A percentile compares a stretch with the other conserved stretches of the same genome.
Conservation (phyloP, 345 rosid genomes). For the Arabidopsis thaliana region DNA sequence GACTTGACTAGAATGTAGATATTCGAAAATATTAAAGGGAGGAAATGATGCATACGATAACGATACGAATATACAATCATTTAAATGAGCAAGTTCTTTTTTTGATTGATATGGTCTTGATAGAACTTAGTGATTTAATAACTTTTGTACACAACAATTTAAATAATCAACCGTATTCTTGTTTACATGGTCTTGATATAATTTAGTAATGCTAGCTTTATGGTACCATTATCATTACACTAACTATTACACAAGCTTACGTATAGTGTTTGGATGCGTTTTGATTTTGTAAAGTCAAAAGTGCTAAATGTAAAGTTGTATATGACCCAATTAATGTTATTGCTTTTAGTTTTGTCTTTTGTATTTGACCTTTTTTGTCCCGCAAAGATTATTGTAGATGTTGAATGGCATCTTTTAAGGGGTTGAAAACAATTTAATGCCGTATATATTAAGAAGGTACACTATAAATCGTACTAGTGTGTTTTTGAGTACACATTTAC, state of each 20-base stretch:
- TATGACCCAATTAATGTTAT: slow-evolving; percentile 16
- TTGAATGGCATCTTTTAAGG: neutral
- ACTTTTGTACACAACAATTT: neutral
- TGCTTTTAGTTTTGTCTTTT: slow-evolving; percentile 23
- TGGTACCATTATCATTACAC: neutral
- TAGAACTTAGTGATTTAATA: slow-evolving; percentile 3
- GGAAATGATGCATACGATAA: neutral
- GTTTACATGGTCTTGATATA: neutral
- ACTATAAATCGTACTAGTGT: neutral
- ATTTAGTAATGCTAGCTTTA: neutral
- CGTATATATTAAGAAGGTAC: slow-evolving; percentile 2
- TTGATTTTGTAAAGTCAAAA: slow-evolving; percentile 33
- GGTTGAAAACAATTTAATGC: neutral
- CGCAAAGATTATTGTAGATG: slow-evolving; percentile 5
- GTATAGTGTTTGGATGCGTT: slow-evolving; percentile 34
- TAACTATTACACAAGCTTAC: slow-evolving; percentile 5
- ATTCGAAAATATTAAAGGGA: slow-evolving; percentile 7
- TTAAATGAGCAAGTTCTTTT: slow-evolving; percentile 8
- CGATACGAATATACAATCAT: slow-evolving; percentile 1
- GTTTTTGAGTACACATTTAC: slow-evolving; percentile 9
- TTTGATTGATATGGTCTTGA: neutral
- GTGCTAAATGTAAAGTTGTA: slow-evolving; percentile 23
- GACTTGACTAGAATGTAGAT: slow-evolving; percentile 30
- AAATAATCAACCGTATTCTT: neutral
- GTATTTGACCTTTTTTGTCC: slow-evolving; percentile 28